A percentile compares a stretch with the other conserved stretches of the same genome.
These are phyloP conservation scores for Cutaneotrichosporon sp. DNA, from an alignment of 1,284 basidiomycete genomes.

Conservation along the genomic window DNA sequence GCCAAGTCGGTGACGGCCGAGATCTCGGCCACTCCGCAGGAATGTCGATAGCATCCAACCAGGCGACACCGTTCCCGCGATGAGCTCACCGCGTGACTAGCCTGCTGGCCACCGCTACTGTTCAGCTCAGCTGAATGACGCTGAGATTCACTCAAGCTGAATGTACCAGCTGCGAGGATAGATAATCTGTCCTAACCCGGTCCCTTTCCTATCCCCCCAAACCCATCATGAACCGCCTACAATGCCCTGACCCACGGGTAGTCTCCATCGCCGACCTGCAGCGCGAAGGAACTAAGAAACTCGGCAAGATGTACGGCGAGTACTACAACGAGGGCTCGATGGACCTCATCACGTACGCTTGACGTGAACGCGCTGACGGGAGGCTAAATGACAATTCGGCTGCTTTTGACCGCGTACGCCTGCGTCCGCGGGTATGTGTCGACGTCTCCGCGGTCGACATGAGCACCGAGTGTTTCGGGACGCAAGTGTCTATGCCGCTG, in stretches of 20 bases:
- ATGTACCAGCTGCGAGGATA: background rate
- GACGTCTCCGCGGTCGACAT: constrained; percentile 35
- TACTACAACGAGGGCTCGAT: constrained; percentile 35
- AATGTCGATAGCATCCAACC: background rate
- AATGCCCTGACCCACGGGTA: constrained; percentile 13
- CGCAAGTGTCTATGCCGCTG: constrained; percentile 30
- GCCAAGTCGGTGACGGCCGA: background rate
- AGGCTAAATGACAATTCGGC: constrained; percentile 32
- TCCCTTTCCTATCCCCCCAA: background rate
- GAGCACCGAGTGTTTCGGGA: constrained; percentile 29
- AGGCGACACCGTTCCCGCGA: background rate
- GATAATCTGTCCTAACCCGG: background rate
- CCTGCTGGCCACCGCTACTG: background rate
- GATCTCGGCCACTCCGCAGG: background rate
- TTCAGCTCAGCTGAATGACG: no score
- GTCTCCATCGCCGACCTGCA: constrained; percentile 30
- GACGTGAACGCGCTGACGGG: background rate
- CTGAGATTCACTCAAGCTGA: no score
- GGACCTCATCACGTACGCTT: constrained; percentile 30
- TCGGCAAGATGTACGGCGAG: constrained; percentile 23
- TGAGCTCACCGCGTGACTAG: background rate
- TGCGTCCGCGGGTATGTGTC: constrained; percentile 36
- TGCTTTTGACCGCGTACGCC: constrained; percentile 34
- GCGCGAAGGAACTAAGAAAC: constrained; percentile 16
- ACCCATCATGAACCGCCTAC: constrained; percentile 17